Conservation (phyloP, 2,329 filamentous ascomycete species). For the Pseudogymnoascus sp. region DNA sequence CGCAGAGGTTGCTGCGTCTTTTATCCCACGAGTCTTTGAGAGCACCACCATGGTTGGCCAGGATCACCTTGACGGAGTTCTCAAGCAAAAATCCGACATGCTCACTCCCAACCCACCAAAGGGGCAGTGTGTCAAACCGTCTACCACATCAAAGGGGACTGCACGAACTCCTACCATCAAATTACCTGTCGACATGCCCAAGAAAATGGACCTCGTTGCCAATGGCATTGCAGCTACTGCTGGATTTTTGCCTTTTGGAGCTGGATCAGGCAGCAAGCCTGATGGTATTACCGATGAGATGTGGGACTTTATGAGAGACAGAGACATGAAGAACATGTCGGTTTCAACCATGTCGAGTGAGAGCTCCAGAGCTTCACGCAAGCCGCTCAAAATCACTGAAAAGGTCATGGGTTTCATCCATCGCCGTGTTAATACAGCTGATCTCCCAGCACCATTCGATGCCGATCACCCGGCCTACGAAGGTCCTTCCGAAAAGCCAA, state of each 20-base stretch:
- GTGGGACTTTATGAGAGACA: not conserved
- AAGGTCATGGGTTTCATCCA: conserved; percentile 2
- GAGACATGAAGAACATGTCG: not conserved
- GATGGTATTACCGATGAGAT: not conserved
- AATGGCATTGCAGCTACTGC: not conserved
- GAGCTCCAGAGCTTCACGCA: not conserved
- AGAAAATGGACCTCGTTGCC: not conserved
- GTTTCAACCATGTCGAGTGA: not conserved
- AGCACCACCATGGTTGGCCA: not conserved
- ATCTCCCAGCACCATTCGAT: not conserved
- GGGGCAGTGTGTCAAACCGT: not conserved
- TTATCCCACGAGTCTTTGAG: not conserved
- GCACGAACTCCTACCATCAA: not conserved
- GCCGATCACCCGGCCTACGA: not conserved
- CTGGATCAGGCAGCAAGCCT: not conserved
- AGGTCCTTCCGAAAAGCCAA: not conserved
- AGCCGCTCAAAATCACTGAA: not conserved
- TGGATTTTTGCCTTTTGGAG: not conserved
- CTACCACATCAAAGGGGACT: not conserved
- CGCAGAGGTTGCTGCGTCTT: not conserved
- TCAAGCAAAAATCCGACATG: not conserved
- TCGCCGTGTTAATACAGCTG: not conserved
- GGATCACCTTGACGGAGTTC: not conserved
- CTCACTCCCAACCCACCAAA: not conserved
- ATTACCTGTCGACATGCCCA: not conserved